Percentiles rank a stretch among this genome's conserved stretches.
phyloP scores from a whole-genome alignment of 1,139 yeast species.

The Zygosaccharomyces pseudobailii region DNA sequence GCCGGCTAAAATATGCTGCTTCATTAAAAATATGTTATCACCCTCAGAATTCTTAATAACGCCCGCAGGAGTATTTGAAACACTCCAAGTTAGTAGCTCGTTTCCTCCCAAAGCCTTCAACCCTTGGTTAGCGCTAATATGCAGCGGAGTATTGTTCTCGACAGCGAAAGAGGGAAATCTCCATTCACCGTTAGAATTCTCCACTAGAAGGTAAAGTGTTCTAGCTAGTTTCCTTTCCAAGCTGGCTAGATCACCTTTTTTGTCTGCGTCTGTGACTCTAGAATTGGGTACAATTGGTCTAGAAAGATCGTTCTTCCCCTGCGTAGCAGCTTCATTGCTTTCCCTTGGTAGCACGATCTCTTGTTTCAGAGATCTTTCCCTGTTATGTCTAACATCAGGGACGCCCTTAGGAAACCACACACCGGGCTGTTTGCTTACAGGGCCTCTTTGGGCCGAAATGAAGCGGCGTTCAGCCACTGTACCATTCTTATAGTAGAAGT shows the following conservation, averaged over 20 bases:
- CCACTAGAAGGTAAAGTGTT: conserved; percentile 69
- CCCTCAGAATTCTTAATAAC: conserved; percentile 41
- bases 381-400: conserved; percentile 80
- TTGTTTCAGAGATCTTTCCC: conserved; percentile 85
- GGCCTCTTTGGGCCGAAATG: conserved; percentile 69
- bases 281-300: conserved; percentile 69
- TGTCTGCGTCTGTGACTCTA: conserved; percentile 75
- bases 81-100: conserved; percentile 78
- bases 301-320: conserved; percentile 48
- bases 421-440: conserved; percentile 66
- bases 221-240: conserved; percentile 76
- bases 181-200: conserved; percentile 50
- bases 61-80: conserved; percentile 83
- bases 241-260: conserved; percentile 52
- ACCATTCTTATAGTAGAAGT: conserved; percentile 88
- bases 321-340: conserved; percentile 39
- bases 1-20: conserved; percentile 91
- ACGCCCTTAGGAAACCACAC: conserved; percentile 76
- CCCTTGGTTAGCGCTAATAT: conserved; percentile 71
- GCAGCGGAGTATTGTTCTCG: conserved; percentile 46
- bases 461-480: conserved; percentile 83
- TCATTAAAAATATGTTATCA: conserved; percentile 54
- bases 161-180: conserved; percentile 65
- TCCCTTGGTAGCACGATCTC: conserved; percentile 61
- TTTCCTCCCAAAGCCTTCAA: conserved; percentile 69